Evolutionary conservation across 2,329 filamentous ascomycete species (phyloP).

Genomic region (Pseudocercospora fuligena): DNA sequence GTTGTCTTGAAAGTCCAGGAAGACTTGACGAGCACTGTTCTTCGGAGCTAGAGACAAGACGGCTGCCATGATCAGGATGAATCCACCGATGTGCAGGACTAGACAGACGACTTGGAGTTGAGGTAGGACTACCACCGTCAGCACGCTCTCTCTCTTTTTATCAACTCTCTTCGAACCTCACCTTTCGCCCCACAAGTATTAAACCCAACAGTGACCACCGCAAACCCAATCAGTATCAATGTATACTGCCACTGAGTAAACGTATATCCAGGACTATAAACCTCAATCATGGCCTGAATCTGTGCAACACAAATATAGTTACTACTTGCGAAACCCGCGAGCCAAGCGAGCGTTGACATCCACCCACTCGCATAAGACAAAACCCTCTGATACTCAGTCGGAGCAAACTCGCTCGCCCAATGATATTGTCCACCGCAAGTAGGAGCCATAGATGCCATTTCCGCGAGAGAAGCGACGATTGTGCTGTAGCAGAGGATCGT

Average conservation of each 20-base stretch:
- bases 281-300: conserved; percentile 12
- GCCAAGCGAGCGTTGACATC: conserved; percentile 10
- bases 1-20: conserved; percentile 30
- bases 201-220: conserved; percentile 20
- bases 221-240: conserved; percentile 18
- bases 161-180: neutral
- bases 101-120: conserved; percentile 27
- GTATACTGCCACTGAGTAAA: conserved; percentile 24
- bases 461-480: conserved; percentile 29
- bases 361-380: conserved; percentile 16
- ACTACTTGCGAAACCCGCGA: neutral
- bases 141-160: too few relatives aligned
- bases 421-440: conserved; percentile 31
- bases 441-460: conserved; percentile 35
- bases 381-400: conserved; percentile 15
- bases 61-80: conserved; percentile 7
- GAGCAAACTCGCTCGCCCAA: conserved; percentile 29
- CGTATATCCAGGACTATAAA: conserved; percentile 11
- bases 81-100: conserved; percentile 23
- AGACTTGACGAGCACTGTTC: conserved; percentile 36
- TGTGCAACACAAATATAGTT: neutral
- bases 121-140: conserved; percentile 13
- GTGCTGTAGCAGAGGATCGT: conserved; percentile 26
- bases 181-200: conserved; percentile 26
- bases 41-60: conserved; percentile 30